Evolutionary conservation across 371 early-diverging fungal species (phyloP).

Genomic region (Mucor mucedo): DNA sequence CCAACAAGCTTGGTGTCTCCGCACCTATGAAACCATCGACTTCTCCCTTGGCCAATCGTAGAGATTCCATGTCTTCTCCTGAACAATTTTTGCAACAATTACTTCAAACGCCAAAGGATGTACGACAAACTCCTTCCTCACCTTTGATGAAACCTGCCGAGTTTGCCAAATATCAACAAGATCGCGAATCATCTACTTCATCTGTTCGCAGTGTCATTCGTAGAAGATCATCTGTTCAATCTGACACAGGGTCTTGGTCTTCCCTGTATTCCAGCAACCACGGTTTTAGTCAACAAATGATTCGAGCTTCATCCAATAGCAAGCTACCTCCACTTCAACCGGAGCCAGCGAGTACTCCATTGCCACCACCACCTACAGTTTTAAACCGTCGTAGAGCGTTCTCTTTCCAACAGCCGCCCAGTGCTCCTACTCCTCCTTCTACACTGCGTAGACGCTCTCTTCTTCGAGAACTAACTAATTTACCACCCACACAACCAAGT

Average conservation of each 20-base stretch:
- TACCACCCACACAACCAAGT: not conserved
- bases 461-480: slow-evolving; percentile 19
- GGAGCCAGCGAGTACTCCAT: not conserved
- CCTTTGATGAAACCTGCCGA: slow-evolving; percentile 31
- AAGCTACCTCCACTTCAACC: slow-evolving; percentile 11
- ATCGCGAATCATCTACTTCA: slow-evolving; percentile 34
- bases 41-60: slow-evolving; percentile 36
- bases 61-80: slow-evolving; percentile 49
- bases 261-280: slow-evolving; percentile 18
- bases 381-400: slow-evolving; percentile 42
- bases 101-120: slow-evolving; percentile 25
- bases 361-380: slow-evolving; percentile 13
- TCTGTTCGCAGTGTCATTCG: slow-evolving; percentile 20
- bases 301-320: slow-evolving; percentile 20
- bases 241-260: slow-evolving; percentile 24
- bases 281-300: slow-evolving; percentile 19
- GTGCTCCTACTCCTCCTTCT: slow-evolving; percentile 14
- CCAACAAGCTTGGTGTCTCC: not conserved
- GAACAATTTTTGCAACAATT: slow-evolving; percentile 48
- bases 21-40: slow-evolving; percentile 43
- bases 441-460: slow-evolving; percentile 23
- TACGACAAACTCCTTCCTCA: slow-evolving; percentile 21
- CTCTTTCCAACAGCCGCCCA: slow-evolving; percentile 43
- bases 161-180: slow-evolving; percentile 31
- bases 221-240: slow-evolving; percentile 40